Evolutionary conservation across 2,329 filamentous ascomycete species (phyloP).

Genomic region (Pseudogymnoascus sp.): DNA sequence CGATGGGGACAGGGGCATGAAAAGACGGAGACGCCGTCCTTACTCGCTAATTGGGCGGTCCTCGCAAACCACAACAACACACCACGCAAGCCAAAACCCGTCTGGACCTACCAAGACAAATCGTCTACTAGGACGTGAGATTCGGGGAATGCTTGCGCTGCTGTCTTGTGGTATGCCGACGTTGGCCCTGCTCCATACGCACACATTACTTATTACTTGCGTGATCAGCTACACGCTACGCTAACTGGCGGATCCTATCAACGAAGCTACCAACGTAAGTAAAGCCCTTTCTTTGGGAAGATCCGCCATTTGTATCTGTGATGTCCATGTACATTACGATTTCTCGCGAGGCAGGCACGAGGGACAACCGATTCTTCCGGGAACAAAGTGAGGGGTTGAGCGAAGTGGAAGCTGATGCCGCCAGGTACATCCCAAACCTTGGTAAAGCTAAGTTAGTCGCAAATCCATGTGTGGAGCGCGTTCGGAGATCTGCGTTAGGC

Average conservation of each 20-base stretch:
- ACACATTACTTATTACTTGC: constrained; percentile 7
- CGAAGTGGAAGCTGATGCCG: constrained; percentile 1
- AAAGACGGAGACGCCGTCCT: constrained; percentile 7
- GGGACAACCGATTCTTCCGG: constrained; percentile 9
- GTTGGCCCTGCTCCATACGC: not conserved
- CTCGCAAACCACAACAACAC: not conserved
- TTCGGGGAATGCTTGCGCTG: not conserved
- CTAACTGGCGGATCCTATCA: constrained; percentile 8
- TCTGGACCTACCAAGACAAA: constrained; percentile 5
- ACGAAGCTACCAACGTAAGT: not conserved
- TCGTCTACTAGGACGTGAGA: not conserved
- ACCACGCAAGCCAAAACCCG: not conserved
- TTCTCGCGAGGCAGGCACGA: constrained; percentile 7
- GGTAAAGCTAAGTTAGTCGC: constrained; percentile 7
- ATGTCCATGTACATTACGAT: not conserved
- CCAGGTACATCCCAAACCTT: constrained; percentile 1
- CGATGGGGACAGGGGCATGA: constrained; percentile 4
- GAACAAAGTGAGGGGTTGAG: constrained; percentile 6
- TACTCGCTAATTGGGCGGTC: not conserved
- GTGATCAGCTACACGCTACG: constrained; percentile 5
- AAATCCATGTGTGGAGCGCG: constrained; percentile 10
- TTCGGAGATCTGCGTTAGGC: constrained; percentile 1
- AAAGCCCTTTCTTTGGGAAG: not conserved
- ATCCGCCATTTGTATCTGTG: not conserved
- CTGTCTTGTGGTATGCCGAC: constrained; percentile 7